phyloP scores from a whole-genome alignment of 179 eudicot species.

The Gypsophila paniculata region DNA sequence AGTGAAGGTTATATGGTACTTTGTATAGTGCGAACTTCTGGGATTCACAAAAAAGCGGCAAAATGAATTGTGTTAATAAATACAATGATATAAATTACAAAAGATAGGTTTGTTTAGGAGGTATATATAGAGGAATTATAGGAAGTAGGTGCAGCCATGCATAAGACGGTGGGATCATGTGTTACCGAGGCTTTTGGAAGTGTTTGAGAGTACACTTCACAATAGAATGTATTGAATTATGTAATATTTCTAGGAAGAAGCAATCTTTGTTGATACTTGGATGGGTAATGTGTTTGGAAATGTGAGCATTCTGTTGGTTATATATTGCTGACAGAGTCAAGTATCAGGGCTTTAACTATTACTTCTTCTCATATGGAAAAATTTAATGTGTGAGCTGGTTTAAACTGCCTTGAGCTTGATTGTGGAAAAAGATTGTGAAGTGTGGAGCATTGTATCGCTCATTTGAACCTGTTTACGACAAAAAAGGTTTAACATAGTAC shows the following conservation, averaged over 20 bases:
- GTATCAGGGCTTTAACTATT: neutral
- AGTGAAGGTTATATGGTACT: too few species aligned
- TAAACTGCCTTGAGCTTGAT: too few species aligned
- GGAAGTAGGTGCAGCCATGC: neutral
- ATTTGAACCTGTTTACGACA: neutral
- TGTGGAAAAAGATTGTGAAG: too few species aligned
- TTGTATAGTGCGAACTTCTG: too few species aligned
- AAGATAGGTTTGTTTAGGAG: neutral
- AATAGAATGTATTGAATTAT: neutral
- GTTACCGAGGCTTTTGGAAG: neutral
- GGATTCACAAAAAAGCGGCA: too few species aligned
- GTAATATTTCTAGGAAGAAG: slow-evolving; percentile 1
- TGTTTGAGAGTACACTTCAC: neutral
- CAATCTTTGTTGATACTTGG: neutral
- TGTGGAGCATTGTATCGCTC: too few species aligned
- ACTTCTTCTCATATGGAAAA: neutral
- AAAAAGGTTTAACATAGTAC: neutral
- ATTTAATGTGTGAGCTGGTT: too few species aligned
- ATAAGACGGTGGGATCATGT: neutral
- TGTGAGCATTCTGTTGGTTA: neutral
- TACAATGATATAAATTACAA: too few species aligned
- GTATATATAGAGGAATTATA: neutral
- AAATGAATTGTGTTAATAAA: too few species aligned
- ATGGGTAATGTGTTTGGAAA: neutral
- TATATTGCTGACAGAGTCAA: neutral